Conservation (phyloP, 257 asterid genomes). For the Echites panduratus region DNA sequence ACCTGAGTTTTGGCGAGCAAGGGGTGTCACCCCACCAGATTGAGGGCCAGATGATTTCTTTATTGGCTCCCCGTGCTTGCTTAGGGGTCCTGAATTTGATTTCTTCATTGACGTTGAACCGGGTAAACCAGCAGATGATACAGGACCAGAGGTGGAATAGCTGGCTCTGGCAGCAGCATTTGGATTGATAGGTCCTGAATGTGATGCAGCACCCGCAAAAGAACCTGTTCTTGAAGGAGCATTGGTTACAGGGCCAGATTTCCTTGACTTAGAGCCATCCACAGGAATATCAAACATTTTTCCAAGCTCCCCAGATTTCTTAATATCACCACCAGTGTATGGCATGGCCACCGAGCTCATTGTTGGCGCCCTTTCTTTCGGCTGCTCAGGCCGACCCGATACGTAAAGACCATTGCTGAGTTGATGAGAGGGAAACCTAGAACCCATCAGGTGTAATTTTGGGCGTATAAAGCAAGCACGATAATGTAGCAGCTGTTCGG, state of each 20-base stretch:
- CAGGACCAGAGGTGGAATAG: constrained; percentile 80
- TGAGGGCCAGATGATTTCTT: constrained; percentile 87
- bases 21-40: constrained; percentile 69
- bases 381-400: constrained; percentile 90
- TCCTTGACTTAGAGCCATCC: constrained; percentile 71
- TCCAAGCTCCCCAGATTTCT: constrained; percentile 91
- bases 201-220: constrained; percentile 60
- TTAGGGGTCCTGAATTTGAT: constrained; percentile 77
- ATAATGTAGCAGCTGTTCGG: constrained; percentile 17
- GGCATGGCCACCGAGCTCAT: constrained; percentile 84
- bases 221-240: constrained; percentile 63
- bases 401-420: constrained; percentile 88
- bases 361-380: constrained; percentile 65
- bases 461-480: constrained; percentile 15
- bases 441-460: constrained; percentile 54
- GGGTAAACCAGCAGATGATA: constrained; percentile 50
- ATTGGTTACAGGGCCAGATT: constrained; percentile 67
- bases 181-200: constrained; percentile 67
- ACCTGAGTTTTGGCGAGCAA: constrained; percentile 73
- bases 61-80: constrained; percentile 84
- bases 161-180: constrained; percentile 58
- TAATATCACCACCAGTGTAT: constrained; percentile 89
- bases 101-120: constrained; percentile 66
- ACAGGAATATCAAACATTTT: constrained; percentile 87
- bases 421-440: constrained; percentile 93